Base-by-base conservation (phyloP, 345 rosid species). In the Bruguiera sexangula region DNA sequence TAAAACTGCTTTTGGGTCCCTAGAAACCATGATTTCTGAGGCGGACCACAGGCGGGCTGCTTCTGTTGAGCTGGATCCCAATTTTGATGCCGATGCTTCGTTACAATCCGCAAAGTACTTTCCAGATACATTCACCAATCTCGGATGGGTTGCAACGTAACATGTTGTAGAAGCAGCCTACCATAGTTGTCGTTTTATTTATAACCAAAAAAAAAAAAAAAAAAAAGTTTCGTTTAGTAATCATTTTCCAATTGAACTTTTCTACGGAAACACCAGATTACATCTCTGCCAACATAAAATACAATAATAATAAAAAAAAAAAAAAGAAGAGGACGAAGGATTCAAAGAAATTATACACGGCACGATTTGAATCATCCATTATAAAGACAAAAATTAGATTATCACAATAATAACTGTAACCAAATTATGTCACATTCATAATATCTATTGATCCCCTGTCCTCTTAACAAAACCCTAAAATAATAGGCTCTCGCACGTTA, bases 101-200 rank as follows among this genome's bases (percentile, higher is more conserved):
- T 96, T 92, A 73, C 99, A 96, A 67, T 96, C 99, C 16, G 87
- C 84, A 55, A 89, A 96, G 74, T 92, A 92, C 73, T 92, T 89
- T 16, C 98, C 98, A 16, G 88, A 77, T 32, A 83, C 81, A 26
- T 83, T 81, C 46, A 52, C 39, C 65, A 96, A 62, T 72, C 86
- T 86, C 24, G 89, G 89, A 72, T 86, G 82, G 1, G 89, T 79
- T 6, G 96, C 97, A 7, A 86, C 97, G 71, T 86, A 96, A 71
- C 98, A 92, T 11, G 97, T 92, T n/a, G 96, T 92, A 5, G 98
- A 97, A 10, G 97, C 97, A 66, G 94, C 98, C 98, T 93, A 66
- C 62, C 39, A 9, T 3, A 7, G 37, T 34, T 5, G 64, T 39
- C 29, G 29, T 31, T 6, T 8, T 34, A 6, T 34, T 34, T 7